phyloP scores from a whole-genome alignment of 768 basidiomycete species.

The Boletus rubropictus region DNA sequence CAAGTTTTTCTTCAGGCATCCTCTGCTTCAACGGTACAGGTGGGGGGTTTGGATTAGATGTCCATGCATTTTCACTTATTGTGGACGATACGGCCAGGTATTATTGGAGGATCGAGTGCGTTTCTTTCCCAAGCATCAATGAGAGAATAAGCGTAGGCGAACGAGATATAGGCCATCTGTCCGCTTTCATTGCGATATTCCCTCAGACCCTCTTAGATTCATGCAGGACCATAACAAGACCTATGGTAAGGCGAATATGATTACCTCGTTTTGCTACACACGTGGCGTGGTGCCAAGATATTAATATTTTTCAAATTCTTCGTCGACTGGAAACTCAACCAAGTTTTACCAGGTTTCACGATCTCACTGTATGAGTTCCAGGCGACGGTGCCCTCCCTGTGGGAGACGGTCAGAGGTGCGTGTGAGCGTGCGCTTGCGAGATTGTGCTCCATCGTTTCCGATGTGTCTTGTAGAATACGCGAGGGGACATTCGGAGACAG shows the following conservation, averaged over 20 bases:
- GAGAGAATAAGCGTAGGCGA: constrained; percentile 20
- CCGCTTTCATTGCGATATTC: constrained; percentile 50
- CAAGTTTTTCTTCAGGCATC: constrained; percentile 47
- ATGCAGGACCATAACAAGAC: constrained; percentile 52
- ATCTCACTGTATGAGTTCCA: constrained; percentile 57
- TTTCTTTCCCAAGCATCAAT: constrained; percentile 29
- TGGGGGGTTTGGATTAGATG: constrained; percentile 1
- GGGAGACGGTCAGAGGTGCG: constrained; percentile 53
- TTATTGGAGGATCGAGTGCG: constrained; percentile 29
- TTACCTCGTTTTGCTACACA: not conserved
- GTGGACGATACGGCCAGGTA: constrained; percentile 11
- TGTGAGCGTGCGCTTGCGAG: constrained; percentile 30
- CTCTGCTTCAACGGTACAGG: constrained; percentile 28
- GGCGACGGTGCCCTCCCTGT: constrained; percentile 58
- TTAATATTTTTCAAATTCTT: not conserved
- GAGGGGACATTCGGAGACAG: constrained; percentile 41
- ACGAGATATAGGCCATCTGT: constrained; percentile 38
- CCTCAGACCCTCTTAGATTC: constrained; percentile 46
- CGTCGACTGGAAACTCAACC: not conserved
- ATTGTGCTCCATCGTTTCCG: not conserved
- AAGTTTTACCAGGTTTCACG: constrained; percentile 44
- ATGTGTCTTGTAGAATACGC: constrained; percentile 21
- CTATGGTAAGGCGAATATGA: constrained; percentile 36
- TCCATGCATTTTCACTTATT: not conserved
- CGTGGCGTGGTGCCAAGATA: not conserved